Percentiles rank a stretch among this genome's conserved stretches.
These are phyloP conservation scores for Microcera coccophila DNA, from an alignment of 2,329 filamentous ascomycete genomes.

Conservation along the genomic window DNA sequence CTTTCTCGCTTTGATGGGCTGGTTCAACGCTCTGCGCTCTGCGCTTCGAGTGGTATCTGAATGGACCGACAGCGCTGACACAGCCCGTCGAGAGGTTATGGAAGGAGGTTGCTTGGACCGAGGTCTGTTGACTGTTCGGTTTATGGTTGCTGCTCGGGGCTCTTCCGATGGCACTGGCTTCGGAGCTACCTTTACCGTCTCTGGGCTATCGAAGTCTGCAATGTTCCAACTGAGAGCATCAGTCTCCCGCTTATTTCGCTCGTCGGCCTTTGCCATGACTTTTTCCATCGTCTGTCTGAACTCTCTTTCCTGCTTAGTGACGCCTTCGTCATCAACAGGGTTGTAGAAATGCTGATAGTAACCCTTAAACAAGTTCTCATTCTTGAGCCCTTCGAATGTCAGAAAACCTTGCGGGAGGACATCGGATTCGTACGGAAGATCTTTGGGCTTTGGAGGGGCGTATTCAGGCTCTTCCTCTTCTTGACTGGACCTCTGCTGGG, in stretches of 20 bases:
- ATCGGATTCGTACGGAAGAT: conserved; percentile 66
- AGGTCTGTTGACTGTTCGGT: conserved; percentile 4
- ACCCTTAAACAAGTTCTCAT: conserved; percentile 56
- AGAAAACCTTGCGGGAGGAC: conserved; percentile 57
- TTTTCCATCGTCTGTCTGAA: conserved; percentile 51
- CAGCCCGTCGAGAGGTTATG: conserved; percentile 48
- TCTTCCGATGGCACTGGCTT: too few relatives aligned
- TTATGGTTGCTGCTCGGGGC: background rate
- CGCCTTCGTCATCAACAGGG: conserved; percentile 64
- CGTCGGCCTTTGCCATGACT: conserved; percentile 56
- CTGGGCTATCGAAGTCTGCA: conserved; percentile 44
- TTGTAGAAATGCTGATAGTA: conserved; percentile 60
- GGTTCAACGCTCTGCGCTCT: conserved; percentile 3
- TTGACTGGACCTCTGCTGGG: conserved; percentile 43
- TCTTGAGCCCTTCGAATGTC: conserved; percentile 55
- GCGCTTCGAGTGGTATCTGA: conserved; percentile 21
- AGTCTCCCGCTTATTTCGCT: conserved; percentile 63
- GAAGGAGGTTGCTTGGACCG: conserved; percentile 25
- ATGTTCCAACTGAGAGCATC: conserved; percentile 60
- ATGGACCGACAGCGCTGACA: conserved; percentile 47
- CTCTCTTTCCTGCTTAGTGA: conserved; percentile 59
- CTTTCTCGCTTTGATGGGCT: conserved; percentile 21
- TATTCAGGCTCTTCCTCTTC: conserved; percentile 78
- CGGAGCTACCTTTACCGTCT: too few relatives aligned
- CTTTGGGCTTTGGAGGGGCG: conserved; percentile 69